Evolutionary conservation across 2,329 filamentous ascomycete species (phyloP).

Genomic region (Pseudocercospora vitis): DNA sequence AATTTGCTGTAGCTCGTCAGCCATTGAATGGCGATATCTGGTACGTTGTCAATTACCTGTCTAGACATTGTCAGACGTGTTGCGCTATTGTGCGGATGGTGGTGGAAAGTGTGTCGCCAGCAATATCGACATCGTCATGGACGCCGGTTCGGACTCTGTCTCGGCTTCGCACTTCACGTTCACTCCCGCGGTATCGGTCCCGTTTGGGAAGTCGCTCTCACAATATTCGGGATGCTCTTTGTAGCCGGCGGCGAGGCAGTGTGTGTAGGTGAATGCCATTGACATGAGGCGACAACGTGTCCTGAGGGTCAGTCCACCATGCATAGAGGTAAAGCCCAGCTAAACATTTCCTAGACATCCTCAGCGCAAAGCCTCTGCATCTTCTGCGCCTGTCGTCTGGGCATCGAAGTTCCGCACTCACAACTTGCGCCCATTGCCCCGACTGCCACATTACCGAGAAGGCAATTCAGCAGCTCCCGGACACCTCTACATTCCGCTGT

Average conservation of each 20-base stretch:
- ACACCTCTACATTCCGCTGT: constrained; percentile 13
- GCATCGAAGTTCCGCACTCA: constrained; percentile 22
- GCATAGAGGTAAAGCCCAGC: no score
- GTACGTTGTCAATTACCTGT: no score
- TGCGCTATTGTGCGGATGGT: neutral
- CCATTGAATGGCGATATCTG: no score
- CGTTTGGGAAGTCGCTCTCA: neutral
- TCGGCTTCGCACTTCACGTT: neutral
- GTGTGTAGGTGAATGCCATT: constrained; percentile 7
- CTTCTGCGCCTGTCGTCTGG: constrained; percentile 36
- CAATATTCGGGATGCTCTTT: neutral
- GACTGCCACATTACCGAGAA: neutral
- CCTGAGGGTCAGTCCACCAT: constrained; percentile 28
- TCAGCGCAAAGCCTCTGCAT: constrained; percentile 37
- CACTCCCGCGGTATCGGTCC: constrained; percentile 6
- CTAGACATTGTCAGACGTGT: constrained; percentile 27
- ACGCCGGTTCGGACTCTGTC: neutral
- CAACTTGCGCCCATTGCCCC: constrained; percentile 2
- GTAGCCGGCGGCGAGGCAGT: neutral
- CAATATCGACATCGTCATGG: constrained; percentile 7
- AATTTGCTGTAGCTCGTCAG: no score
- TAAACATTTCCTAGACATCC: no score
- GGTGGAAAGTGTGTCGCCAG: neutral
- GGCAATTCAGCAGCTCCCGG: constrained; percentile 18
- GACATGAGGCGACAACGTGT: constrained; percentile 34